These are phyloP conservation scores for Hevea brasiliensis DNA, from an alignment of 345 rosid species.

Conservation along the genomic window DNA sequence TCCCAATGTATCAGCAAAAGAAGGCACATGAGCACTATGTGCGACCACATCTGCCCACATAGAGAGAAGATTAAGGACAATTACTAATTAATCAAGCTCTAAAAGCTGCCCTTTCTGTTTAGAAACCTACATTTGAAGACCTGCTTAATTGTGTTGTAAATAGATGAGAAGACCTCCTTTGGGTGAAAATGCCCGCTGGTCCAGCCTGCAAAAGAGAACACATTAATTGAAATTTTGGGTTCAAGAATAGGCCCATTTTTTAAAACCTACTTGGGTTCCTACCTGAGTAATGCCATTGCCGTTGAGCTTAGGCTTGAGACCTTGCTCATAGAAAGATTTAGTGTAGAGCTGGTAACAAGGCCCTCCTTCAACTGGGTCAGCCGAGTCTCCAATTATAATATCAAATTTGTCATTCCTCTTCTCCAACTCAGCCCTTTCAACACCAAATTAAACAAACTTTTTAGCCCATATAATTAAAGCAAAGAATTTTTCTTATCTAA, in stretches of 20 bases:
- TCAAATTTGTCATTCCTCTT: conserved; percentile 73
- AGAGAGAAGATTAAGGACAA: background rate
- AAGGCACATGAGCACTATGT: conserved; percentile 91
- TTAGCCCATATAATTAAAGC: too few relatives aligned
- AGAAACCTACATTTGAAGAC: conserved; percentile 75
- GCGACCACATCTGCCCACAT: conserved; percentile 71
- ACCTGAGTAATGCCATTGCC: conserved; percentile 91
- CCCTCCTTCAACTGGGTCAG: conserved; percentile 97
- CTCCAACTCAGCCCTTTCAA: conserved; percentile 73
- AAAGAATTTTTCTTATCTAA: too few relatives aligned
- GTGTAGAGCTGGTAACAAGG: conserved; percentile 98
- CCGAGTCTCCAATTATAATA: conserved; percentile 85
- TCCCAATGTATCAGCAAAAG: conserved; percentile 98
- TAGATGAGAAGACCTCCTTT: conserved; percentile 91
- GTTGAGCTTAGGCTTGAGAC: conserved; percentile 75
- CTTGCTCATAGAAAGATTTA: conserved; percentile 74
- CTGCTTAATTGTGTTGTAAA: conserved; percentile 85
- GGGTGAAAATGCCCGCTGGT: conserved; percentile 95
- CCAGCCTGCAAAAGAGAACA: conserved; percentile 58
- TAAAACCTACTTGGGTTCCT: too few relatives aligned
- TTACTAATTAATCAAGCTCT: too few relatives aligned
- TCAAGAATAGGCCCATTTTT: too few relatives aligned
- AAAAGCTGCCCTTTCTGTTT: too few relatives aligned
- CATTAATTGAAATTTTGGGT: too few relatives aligned
- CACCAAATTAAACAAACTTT: background rate